These are phyloP conservation scores for Rhododendron kiyosumense DNA, from an alignment of 148 eudicot species.

Conservation along the genomic window DNA sequence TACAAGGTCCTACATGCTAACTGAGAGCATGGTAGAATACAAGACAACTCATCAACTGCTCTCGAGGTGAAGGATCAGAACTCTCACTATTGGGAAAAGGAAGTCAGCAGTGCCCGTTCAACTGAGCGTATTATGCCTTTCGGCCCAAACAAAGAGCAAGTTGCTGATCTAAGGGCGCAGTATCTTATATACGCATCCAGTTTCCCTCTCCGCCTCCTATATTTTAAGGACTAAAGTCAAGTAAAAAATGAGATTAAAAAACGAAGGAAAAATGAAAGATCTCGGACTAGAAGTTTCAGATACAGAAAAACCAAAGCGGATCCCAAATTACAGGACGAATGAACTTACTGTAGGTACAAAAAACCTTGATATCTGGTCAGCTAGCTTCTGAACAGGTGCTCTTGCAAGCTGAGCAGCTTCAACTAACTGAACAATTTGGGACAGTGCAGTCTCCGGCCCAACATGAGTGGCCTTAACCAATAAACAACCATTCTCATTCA, in stretches of 20 bases:
- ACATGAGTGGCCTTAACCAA: constrained; percentile 87
- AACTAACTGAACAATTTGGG: constrained; percentile 95
- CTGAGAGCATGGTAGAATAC: background rate
- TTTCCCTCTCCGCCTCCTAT: background rate
- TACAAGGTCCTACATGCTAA: background rate
- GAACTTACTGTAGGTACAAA: constrained; percentile 86
- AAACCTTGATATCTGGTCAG: constrained; percentile 83
- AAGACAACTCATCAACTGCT: background rate
- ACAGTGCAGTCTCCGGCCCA: constrained; percentile 95
- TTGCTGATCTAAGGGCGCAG: background rate
- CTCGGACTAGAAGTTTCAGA: background rate
- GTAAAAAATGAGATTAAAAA: background rate
- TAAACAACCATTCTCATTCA: constrained; percentile 88
- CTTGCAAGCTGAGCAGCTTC: constrained; percentile 98
- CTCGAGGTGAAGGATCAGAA: background rate
- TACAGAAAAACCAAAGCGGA: background rate
- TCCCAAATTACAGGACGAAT: background rate
- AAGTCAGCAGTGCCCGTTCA: background rate
- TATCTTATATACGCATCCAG: background rate
- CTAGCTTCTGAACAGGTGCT: constrained; percentile 97
- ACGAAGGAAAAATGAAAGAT: background rate
- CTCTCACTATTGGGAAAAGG: background rate
- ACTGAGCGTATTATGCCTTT: background rate
- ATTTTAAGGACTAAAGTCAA: background rate
- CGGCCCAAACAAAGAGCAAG: background rate